A percentile compares a stretch with the other conserved stretches of the same genome.
Conservation (phyloP, 73 alveolate species). For the Tetrahymena malaccensis region DNA sequence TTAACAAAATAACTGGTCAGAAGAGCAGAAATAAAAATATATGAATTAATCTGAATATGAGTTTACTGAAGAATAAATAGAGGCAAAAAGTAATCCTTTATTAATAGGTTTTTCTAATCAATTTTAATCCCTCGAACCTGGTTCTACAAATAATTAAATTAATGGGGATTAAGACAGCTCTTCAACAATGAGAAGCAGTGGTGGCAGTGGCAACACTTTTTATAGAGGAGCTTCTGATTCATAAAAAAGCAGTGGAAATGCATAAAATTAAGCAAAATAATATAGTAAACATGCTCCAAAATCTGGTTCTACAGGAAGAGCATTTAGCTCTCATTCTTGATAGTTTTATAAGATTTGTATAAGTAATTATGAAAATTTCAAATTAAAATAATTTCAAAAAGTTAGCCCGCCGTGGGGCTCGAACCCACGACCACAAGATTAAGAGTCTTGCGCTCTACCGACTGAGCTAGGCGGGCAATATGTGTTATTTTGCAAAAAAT, state of each 20-base stretch:
- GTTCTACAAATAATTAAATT: neutral
- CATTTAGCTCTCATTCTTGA: neutral
- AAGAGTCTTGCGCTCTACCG: slow-evolving; percentile 3
- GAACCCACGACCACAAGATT: slow-evolving; percentile 1
- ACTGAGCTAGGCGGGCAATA: neutral
- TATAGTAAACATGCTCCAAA: neutral
- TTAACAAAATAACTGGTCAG: neutral
- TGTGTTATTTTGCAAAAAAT: neutral
- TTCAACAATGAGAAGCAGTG: neutral
- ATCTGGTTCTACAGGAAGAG: neutral
- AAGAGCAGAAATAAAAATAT: neutral
- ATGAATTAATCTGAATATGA: neutral
- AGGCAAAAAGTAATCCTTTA: neutral
- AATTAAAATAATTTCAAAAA: neutral
- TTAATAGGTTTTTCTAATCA: neutral
- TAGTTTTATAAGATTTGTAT: neutral
- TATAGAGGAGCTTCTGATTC: neutral
- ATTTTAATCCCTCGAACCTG: neutral
- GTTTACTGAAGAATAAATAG: neutral
- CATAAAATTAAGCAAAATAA: neutral
- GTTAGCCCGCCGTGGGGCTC: slow-evolving; percentile 1
- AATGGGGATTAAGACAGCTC: no score
- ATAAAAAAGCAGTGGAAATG: no score
- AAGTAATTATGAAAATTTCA: neutral
- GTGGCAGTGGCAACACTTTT: neutral